A percentile compares a stretch with the other conserved stretches of the same genome.
Conservation (phyloP, 1,139 yeast species). For the Pichia terricola region DNA sequence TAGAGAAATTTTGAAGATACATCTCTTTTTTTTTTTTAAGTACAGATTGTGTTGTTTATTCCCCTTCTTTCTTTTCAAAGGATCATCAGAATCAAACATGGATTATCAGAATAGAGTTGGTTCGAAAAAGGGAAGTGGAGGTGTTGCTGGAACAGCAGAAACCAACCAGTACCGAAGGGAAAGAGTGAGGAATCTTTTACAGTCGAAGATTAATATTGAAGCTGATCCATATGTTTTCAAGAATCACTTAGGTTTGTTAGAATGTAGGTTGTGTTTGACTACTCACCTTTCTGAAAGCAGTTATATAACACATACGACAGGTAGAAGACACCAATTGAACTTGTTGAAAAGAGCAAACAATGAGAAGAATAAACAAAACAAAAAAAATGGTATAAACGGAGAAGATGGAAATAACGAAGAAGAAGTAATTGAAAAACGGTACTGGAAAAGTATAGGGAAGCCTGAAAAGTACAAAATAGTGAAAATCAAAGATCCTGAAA, state of each 20-base stretch:
- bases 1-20: too few species aligned
- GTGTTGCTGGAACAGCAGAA: conserved; percentile 62
- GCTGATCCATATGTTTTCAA: conserved; percentile 70
- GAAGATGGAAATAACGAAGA: background rate
- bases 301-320: conserved; percentile 71
- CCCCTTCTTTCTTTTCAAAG: background rate
- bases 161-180: conserved; percentile 57
- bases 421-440: conserved; percentile 31
- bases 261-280: conserved; percentile 69
- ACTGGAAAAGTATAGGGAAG: conserved; percentile 55
- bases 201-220: conserved; percentile 55
- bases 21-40: too few species aligned
- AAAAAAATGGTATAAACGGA: conserved; percentile 11
- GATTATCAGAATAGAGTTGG: conserved; percentile 53
- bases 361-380: conserved; percentile 30
- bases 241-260: conserved; percentile 65
- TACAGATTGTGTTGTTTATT: too few species aligned
- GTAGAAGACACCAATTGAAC: conserved; percentile 64
- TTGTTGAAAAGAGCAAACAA: conserved; percentile 46
- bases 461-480: conserved; percentile 54
- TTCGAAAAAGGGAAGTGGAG: conserved; percentile 57
- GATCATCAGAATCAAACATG: conserved; percentile 22
- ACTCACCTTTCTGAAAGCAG: conserved; percentile 69
- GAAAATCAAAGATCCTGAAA: conserved; percentile 55
- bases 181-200: conserved; percentile 54